phyloP scores from a whole-genome alignment of 495 filamentous ascomycete species.

The Chaetomidium leptoderma region DNA sequence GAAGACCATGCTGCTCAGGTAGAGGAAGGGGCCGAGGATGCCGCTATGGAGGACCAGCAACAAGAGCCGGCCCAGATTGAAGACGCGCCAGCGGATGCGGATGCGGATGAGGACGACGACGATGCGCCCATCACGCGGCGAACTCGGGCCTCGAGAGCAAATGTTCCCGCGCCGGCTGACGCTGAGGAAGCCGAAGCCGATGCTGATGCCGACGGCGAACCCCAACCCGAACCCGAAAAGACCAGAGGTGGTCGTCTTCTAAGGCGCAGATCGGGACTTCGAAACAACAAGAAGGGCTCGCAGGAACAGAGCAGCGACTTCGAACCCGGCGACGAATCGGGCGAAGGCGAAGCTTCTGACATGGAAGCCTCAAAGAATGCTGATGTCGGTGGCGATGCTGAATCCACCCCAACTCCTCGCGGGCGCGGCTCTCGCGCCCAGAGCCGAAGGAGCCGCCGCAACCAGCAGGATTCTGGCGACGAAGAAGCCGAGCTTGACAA shows the following conservation, averaged over 20 bases:
- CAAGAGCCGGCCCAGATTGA: slow-evolving; percentile 28
- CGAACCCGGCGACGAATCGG: slow-evolving; percentile 66
- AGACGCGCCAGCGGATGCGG: slow-evolving; percentile 41
- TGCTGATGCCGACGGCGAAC: no score
- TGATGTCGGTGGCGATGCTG: slow-evolving; percentile 36
- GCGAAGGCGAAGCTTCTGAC: slow-evolving; percentile 46
- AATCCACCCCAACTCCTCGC: slow-evolving; percentile 37
- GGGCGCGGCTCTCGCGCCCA: slow-evolving; percentile 34
- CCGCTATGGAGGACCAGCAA: slow-evolving; percentile 18
- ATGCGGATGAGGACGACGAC: slow-evolving; percentile 61
- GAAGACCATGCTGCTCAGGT: slow-evolving; percentile 6
- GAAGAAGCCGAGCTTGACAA: slow-evolving; percentile 61
- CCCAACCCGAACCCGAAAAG: slow-evolving; percentile 28
- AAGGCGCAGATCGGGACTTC: slow-evolving; percentile 42
- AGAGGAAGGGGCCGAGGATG: slow-evolving; percentile 15
- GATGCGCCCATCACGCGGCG: slow-evolving; percentile 56
- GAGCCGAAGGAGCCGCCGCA: slow-evolving; percentile 37
- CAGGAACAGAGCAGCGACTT: slow-evolving; percentile 81
- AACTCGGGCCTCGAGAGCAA: slow-evolving; percentile 44
- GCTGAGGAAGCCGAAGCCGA: slow-evolving; percentile 34
- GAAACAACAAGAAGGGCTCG: slow-evolving; percentile 48
- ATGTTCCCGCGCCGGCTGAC: slow-evolving; percentile 18
- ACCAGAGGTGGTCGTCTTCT: slow-evolving; percentile 37
- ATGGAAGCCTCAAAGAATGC: slow-evolving; percentile 37
- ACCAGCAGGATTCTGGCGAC: slow-evolving; percentile 40